Evolutionary conservation across 2,329 filamentous ascomycete genomes (phyloP), one percentile per base, ranked within the genome.

Genomic region (Apiospora koreana): DNA sequence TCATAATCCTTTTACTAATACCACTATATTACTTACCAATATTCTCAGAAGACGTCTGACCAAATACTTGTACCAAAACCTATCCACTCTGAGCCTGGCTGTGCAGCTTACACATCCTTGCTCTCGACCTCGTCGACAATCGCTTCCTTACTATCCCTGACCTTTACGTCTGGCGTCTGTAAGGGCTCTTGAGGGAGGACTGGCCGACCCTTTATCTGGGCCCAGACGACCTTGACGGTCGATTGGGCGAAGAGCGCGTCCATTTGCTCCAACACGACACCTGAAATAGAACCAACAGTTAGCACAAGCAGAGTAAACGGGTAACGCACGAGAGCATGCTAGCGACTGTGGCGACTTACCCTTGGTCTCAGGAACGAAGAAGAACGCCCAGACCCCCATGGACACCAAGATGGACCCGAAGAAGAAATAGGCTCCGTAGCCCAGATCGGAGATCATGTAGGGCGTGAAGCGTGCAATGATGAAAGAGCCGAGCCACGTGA

Each of bases 391-490:
- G 70, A 82, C 74, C 45, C 80, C 77, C 28, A 81, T 79, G 25
- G 76, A 72, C 54, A 84, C 76, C 72, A 83, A 81, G 41, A 83
- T 74, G 0, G 79, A 76, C 2, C 80, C 83, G 72, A 85, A 85
- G 76, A 85, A 83, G 74, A 85, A 83, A 74, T 83, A 85, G 2
- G 83, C 81, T 21, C 83, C 83, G 72, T 82, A 84, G 16, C 76
- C 71, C 21, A 77, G 67, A n/a, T 69, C 69, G 45, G 73, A 75
- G 45, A 77, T 72, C 77, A 78, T 78, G 66, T 75, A 74, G n/a
- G 75, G 75, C 7, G 74, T 75, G 62, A 73, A 70, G 65, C 74
- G 74, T 14, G 73, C 73, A 50, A 76, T 72, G 41, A 75, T 70
- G 65, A 76, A 76, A 6, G 70, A 72, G 45, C 75, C 74, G 38